Percentiles rank a stretch among this genome's conserved stretches.
These are phyloP conservation scores for Thelonectria rubi DNA, from an alignment of 2,329 filamentous ascomycete genomes.

Conservation along the genomic window DNA sequence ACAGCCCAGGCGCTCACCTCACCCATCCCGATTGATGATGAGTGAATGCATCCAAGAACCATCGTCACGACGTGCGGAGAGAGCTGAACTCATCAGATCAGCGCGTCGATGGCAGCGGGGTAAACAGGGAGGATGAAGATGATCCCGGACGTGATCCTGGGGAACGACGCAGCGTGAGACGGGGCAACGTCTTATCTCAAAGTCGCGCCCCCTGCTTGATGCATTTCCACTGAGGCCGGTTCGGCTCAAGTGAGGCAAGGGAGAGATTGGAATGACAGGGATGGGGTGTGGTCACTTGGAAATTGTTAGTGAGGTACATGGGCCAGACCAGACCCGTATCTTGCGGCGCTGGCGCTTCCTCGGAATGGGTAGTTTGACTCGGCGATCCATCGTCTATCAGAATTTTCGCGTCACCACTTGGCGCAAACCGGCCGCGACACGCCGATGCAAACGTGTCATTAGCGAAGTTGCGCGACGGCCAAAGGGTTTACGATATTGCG, in stretches of 20 bases:
- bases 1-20: not conserved
- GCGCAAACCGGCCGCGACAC: conserved; percentile 28
- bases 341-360: conserved; percentile 31
- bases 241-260: conserved; percentile 20
- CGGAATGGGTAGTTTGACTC: conserved; percentile 42
- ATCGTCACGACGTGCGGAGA: conserved; percentile 6
- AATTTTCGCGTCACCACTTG: conserved; percentile 45
- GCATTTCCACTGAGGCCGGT: conserved; percentile 9
- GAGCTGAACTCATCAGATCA: conserved; percentile 1
- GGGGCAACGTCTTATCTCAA: conserved; percentile 29
- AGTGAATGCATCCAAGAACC: not conserved
- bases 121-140: conserved; percentile 7
- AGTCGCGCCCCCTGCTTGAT: conserved; percentile 22
- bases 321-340: conserved; percentile 30
- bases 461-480: conserved; percentile 9
- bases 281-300: conserved; percentile 23
- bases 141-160: conserved; percentile 29
- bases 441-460: conserved; percentile 34
- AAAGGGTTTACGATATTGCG: not conserved
- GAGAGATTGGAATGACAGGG: conserved; percentile 24
- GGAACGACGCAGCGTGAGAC: conserved; percentile 36
- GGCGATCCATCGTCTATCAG: conserved; percentile 43
- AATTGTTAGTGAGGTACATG: conserved; percentile 54
- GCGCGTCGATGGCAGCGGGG: conserved; percentile 20
- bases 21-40: not conserved